A percentile compares a stretch with the other conserved stretches of the same genome.
Evolutionary conservation across 768 basidiomycete species (phyloP).

Genomic region (Lentinula boryana): DNA sequence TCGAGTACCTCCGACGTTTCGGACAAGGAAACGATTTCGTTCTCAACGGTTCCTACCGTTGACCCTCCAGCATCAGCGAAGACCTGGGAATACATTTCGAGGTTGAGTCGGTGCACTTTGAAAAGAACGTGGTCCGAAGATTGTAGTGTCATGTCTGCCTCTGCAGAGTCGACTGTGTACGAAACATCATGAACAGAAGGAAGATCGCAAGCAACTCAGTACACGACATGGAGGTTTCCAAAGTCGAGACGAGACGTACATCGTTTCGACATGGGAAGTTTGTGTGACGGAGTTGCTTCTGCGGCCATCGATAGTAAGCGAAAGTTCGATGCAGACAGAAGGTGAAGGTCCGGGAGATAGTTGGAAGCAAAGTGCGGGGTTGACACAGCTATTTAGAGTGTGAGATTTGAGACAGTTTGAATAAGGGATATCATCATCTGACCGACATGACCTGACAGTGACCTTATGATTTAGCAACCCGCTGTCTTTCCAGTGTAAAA

Average conservation of each 20-base stretch:
- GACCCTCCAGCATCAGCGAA: conserved; percentile 10
- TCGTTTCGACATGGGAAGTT: background rate
- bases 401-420: background rate
- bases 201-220: background rate
- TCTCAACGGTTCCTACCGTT: background rate
- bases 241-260: background rate
- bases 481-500: background rate
- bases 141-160: conserved; percentile 10
- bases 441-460: background rate
- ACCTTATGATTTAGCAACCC: background rate
- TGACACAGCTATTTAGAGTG: background rate
- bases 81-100: conserved; percentile 12
- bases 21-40: conserved; percentile 12
- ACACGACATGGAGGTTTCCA: background rate
- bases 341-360: background rate
- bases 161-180: conserved; percentile 6
- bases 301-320: background rate
- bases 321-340: background rate
- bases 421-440: background rate
- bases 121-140: conserved; percentile 13
- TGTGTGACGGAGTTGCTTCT: background rate
- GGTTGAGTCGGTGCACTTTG: conserved; percentile 11
- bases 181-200: background rate
- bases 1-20: conserved; percentile 15
- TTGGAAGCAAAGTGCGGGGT: background rate